phyloP scores from a whole-genome alignment of 345 rosid genomes.

The Tarenaya hassleriana region DNA sequence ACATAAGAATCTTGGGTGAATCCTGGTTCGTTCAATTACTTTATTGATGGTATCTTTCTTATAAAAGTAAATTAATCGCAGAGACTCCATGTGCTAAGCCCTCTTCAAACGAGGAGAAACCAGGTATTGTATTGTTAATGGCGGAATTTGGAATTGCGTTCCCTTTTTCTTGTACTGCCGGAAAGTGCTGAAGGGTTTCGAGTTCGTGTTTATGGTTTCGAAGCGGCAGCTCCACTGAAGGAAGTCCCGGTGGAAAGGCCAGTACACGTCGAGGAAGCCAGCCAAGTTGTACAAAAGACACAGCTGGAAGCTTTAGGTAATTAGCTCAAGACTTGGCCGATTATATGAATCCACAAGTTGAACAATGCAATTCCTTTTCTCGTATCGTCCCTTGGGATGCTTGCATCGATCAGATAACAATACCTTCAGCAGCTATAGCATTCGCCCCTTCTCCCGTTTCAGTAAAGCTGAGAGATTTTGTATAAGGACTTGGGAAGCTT shows the following conservation, averaged over 20 bases:
- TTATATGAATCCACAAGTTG: no score
- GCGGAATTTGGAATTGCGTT: no score
- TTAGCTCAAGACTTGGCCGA: background rate
- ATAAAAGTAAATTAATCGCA: slow-evolving; percentile 33
- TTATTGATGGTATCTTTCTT: background rate
- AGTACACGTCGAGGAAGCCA: slow-evolving; percentile 41
- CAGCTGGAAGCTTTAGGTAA: slow-evolving; percentile 51
- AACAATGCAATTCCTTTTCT: no score
- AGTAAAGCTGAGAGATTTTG: no score
- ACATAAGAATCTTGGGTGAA: background rate
- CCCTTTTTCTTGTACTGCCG: no score
- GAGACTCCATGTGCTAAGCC: slow-evolving; percentile 73
- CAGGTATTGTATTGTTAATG: no score
- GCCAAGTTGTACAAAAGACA: slow-evolving; percentile 36
- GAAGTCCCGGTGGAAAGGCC: slow-evolving; percentile 33
- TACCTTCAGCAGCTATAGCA: slow-evolving; percentile 7
- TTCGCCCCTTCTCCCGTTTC: no score
- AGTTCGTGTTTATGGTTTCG: slow-evolving; percentile 14
- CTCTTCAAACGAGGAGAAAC: slow-evolving; percentile 31
- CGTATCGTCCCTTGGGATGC: no score
- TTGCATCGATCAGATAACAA: background rate
- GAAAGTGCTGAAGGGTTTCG: no score
- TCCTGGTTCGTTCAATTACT: no score
- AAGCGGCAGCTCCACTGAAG: slow-evolving; percentile 28
- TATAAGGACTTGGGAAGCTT: no score